Percentiles rank a stretch among this genome's conserved stretches.
Conservation (phyloP, 441 rosid species). For the Erodium texanum region DNA sequence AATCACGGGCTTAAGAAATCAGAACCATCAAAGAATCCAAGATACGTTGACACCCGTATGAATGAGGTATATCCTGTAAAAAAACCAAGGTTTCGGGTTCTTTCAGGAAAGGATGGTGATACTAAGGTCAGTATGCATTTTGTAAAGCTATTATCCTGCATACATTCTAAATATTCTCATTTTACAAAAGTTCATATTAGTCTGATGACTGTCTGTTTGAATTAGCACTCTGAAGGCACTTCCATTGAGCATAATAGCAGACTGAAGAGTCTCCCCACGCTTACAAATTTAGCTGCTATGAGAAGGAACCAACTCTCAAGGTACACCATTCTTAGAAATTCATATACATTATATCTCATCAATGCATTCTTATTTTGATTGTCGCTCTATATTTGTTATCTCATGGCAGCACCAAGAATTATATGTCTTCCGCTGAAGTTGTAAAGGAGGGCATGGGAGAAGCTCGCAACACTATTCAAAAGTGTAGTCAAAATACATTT, state of each 20-base stretch:
- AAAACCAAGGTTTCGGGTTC: constrained; percentile 53
- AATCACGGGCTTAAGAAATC: constrained; percentile 45
- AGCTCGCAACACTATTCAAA: constrained; percentile 39
- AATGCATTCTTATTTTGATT: constrained; percentile 4
- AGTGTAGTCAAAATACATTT: constrained; percentile 51
- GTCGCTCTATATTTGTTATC: constrained; percentile 19
- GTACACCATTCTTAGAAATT: constrained; percentile 28
- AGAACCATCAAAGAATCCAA: constrained; percentile 42
- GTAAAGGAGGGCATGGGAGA: constrained; percentile 29
- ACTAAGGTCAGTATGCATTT: constrained; percentile 40
- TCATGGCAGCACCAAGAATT: constrained; percentile 38
- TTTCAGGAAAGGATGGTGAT: constrained; percentile 45
- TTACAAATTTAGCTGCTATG: constrained; percentile 48
- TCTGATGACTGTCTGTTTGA: background rate
- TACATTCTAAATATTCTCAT: constrained; percentile 11
- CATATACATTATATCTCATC: constrained; percentile 11
- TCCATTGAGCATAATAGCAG: constrained; percentile 33
- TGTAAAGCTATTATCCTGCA: constrained; percentile 6
- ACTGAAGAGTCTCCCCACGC: constrained; percentile 40
- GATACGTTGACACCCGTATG: constrained; percentile 61
- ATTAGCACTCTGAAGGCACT: constrained; percentile 26
- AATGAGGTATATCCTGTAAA: constrained; percentile 69
- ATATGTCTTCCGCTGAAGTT: constrained; percentile 31
- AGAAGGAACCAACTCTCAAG: constrained; percentile 41
- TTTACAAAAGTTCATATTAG: constrained; percentile 7